Evolutionary conservation across 148 eudicot species (phyloP), one percentile per base, ranked within the genome.

Genomic region (Euryodendron excelsum): DNA sequence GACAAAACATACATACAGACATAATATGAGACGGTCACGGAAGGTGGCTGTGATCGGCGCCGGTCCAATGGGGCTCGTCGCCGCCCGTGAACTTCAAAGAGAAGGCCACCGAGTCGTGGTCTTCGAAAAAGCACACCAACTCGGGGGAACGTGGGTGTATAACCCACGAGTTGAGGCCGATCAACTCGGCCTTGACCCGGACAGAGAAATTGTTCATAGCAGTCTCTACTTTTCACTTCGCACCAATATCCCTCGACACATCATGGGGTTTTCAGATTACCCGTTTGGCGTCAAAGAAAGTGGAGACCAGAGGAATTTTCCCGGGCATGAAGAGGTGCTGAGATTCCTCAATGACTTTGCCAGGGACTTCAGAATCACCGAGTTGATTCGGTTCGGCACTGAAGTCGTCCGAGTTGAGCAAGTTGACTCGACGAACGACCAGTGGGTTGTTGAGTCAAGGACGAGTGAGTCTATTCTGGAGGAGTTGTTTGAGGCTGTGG

Each of bases 11-110:
- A 41, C 0, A 41, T 39, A 39, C 8, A 4, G 4, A 8, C 9
- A 41, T 41, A 21, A 33, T 15, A 85, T 79, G 86, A 78, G 50
- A 69, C 33, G 76, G 23, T 74, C 73, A 21, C 47, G 73, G n/a
- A 82, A 74, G 48, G 89, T 82, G 37, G 87, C 89, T 3, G 87
- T 87, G 39, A 87, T 87, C 44, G 89, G 89, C 34, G 85, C 86
- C 34, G 89, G 89, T 3, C 47, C 37, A 0, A 61, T 80, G 3
- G 89, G 89, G 1, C 80, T 87, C 0, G 55, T 71, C 5, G 39
- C 83, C 1, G 85, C 87, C 67, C 87, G 85, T 3, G 89, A 84
- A 76, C 85, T 84, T 6, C 72, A 80, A 61, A 77, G 79, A 12
- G 84, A 74, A 74, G 83, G 80, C 59, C 89, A 76, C 75, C 52